Evolutionary conservation across 2,329 filamentous ascomycete species (phyloP).

Genomic region (Paracorniculantispora psalliotae): DNA sequence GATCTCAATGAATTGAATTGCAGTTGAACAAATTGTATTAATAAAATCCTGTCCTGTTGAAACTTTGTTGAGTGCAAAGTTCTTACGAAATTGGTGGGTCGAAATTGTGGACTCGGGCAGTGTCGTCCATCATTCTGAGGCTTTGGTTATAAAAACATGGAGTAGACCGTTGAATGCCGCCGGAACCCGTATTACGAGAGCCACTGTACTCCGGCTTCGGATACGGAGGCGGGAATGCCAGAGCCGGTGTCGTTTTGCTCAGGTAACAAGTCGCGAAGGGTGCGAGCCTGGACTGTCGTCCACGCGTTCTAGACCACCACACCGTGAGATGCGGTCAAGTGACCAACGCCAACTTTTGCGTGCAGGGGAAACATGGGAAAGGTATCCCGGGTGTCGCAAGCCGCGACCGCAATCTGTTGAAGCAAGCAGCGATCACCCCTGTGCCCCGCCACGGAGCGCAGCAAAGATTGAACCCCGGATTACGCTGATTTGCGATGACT

Average conservation of each 20-base stretch:
- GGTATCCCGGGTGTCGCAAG: not conserved
- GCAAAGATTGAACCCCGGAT: not conserved
- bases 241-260: not conserved
- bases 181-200: constrained; percentile 11
- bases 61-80: constrained; percentile 3
- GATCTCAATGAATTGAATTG: not conserved
- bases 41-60: not conserved
- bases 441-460: not conserved
- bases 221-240: not conserved
- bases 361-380: not conserved
- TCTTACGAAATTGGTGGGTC: constrained; percentile 14
- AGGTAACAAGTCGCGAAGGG: not conserved
- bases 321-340: not conserved
- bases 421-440: not conserved
- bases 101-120: constrained; percentile 11
- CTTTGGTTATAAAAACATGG: constrained; percentile 6
- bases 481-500: not conserved
- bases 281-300: not conserved
- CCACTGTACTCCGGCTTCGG: constrained; percentile 10
- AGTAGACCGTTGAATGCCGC: constrained; percentile 14
- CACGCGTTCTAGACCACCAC: not conserved
- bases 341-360: not conserved
- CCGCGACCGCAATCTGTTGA: not conserved
- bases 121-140: not conserved
- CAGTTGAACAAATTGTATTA: not conserved